Percentiles rank a stretch among this genome's conserved stretches.
These are phyloP conservation scores for Fusarium cicatricum DNA, from an alignment of 2,329 filamentous ascomycete genomes.

Conservation along the genomic window DNA sequence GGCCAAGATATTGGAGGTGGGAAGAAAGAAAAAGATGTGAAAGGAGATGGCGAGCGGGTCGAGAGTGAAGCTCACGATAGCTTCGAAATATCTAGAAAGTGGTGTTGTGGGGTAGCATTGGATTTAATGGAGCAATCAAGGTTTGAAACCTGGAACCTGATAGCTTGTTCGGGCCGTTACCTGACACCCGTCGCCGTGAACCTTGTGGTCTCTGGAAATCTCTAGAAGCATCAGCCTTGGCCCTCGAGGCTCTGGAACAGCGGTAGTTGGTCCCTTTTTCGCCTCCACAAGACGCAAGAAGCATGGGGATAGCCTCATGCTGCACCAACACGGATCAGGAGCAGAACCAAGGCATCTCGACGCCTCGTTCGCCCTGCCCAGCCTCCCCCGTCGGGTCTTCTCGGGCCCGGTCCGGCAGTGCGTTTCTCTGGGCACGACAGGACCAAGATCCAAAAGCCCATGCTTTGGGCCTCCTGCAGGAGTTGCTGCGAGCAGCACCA, in stretches of 20 bases:
- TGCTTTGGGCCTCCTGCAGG: not conserved
- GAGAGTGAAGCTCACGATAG: slow-evolving; percentile 39
- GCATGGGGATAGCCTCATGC: slow-evolving; percentile 24
- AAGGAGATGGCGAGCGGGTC: not conserved
- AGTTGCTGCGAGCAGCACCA: slow-evolving; percentile 23
- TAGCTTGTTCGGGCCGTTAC: slow-evolving; percentile 1
- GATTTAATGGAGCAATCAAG: slow-evolving; percentile 11
- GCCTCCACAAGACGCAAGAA: slow-evolving; percentile 9
- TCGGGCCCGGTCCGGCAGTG: slow-evolving; percentile 34
- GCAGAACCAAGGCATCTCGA: not conserved
- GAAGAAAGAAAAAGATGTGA: not conserved
- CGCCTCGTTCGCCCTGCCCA: slow-evolving; percentile 10
- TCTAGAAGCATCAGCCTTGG: slow-evolving; percentile 20
- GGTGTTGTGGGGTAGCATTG: slow-evolving; percentile 41
- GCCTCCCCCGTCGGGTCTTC: slow-evolving; percentile 31
- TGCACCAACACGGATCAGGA: slow-evolving; percentile 12
- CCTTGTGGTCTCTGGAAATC: slow-evolving; percentile 8
- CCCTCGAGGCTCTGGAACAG: not conserved
- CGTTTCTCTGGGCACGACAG: not conserved
- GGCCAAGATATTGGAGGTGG: slow-evolving; percentile 6
- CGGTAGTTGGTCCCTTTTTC: not conserved
- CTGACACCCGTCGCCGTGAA: not conserved
- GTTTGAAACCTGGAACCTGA: not conserved
- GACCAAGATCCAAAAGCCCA: no score
- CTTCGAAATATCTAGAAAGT: slow-evolving; percentile 30